Evolutionary conservation across 2,329 filamentous ascomycete genomes (phyloP), one percentile per base, ranked within the genome.

Genomic region (Colletotrichum eremochloae): DNA sequence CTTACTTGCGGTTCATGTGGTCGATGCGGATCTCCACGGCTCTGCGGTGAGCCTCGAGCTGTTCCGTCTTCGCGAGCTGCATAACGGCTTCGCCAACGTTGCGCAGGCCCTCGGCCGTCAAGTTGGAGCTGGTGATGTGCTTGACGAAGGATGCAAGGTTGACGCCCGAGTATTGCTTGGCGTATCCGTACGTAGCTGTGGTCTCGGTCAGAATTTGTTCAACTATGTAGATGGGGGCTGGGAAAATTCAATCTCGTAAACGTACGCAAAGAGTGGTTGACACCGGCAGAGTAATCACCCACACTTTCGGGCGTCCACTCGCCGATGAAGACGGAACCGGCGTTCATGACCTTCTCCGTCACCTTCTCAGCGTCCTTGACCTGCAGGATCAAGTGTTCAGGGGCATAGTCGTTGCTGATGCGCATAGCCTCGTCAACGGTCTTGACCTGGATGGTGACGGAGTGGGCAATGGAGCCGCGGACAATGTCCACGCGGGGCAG

Each of bases 221-320:
- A 36, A 40, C 9, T 24, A 12, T 52, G 48, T 14, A 6, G 14
- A 33, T 31, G 12, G 24, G 52, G 14, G 48, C 36, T 48, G 31
- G 33, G 36, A 20, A 15, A 58, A 70, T 36, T 52, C 9, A 20
- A 20, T n/a, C 9, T n/a, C 7, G 7, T 42, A 55, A 63, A 92
- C 94, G 90, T 92, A 97, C 95, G 96, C 75, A 99, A 86, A 71
- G 94, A 97, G 86, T 99, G 96, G 82, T 99, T 99, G 53, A 99
- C 96, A 79, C 96, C 96, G 65, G 96, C 96, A 75, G 95, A 97
- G 85, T 99, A 99, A 81, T 99, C 96, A 57, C 96, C 96, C 3
- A 99, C 96, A 81, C 94, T 97, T 84, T 99, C 96, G 7, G 96
- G 96, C 0, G 96, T 98, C 96, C 96, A 99, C 75, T 93, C 88